Percentiles rank a stretch among this genome's conserved stretches.
These are phyloP conservation scores for Ogataea allantospora DNA, from an alignment of 805 yeast species.

Conservation along the genomic window DNA sequence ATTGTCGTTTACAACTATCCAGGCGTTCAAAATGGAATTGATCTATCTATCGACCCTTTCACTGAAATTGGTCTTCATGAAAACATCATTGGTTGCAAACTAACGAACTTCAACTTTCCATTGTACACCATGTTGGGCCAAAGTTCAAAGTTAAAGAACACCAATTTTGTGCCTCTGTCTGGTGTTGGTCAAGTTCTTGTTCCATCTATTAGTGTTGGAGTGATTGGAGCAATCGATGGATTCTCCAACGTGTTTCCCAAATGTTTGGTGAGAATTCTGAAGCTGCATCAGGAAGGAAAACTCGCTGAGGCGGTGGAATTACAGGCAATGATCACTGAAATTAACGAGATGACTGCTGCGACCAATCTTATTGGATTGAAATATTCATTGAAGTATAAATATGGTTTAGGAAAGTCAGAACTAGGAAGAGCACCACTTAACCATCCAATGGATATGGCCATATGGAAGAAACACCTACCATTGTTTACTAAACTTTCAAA, in stretches of 20 bases:
- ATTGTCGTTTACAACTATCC: slow-evolving; percentile 48
- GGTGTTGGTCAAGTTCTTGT: slow-evolving; percentile 53
- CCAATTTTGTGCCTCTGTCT: slow-evolving; percentile 44
- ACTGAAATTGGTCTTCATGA: slow-evolving; percentile 42
- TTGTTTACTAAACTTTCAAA: slow-evolving; percentile 12
- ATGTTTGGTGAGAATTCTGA: slow-evolving; percentile 40
- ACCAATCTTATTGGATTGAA: slow-evolving; percentile 34
- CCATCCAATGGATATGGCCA: slow-evolving; percentile 31
- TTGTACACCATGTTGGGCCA: slow-evolving; percentile 45
- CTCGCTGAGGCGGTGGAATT: slow-evolving; percentile 39
- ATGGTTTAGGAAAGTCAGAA: slow-evolving; percentile 30
- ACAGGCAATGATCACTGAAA: slow-evolving; percentile 43
- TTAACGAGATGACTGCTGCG: slow-evolving; percentile 44
- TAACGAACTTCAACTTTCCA: slow-evolving; percentile 51
- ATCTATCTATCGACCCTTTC: slow-evolving; percentile 39
- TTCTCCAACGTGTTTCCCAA: slow-evolving; percentile 52
- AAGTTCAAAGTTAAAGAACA: slow-evolving; percentile 36
- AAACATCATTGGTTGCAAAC: slow-evolving; percentile 51
- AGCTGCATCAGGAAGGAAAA: slow-evolving; percentile 40
- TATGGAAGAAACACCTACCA: slow-evolving; percentile 29
- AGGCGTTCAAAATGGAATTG: slow-evolving; percentile 45
- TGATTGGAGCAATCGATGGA: slow-evolving; percentile 51
- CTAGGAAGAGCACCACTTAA: slow-evolving; percentile 48
- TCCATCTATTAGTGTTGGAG: slow-evolving; percentile 46
- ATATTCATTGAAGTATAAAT: slow-evolving; percentile 24